These are phyloP conservation scores for Jamesozyma spencerorum DNA, from an alignment of 805 yeast genomes.

Conservation along the genomic window DNA sequence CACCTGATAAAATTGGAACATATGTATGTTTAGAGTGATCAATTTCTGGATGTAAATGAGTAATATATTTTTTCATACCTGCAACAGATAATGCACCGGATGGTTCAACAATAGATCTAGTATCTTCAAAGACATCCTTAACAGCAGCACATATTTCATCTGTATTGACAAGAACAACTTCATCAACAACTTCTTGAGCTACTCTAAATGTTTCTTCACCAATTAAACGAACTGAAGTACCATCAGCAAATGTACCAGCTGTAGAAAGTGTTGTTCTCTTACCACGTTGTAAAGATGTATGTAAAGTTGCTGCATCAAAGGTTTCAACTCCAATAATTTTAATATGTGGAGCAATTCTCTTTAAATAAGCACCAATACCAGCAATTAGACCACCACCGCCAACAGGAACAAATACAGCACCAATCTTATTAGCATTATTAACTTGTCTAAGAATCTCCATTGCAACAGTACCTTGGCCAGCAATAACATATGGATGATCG, in stretches of 20 bases:
- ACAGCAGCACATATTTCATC: constrained; percentile 97
- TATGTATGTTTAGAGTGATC: constrained; percentile 65
- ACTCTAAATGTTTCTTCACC: constrained; percentile 91
- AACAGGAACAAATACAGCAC: constrained; percentile 83
- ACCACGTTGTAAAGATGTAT: constrained; percentile 52
- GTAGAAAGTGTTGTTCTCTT: constrained; percentile 46
- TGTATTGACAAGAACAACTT: constrained; percentile 71
- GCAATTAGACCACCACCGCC: constrained; percentile 97
- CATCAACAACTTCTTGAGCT: constrained; percentile 74
- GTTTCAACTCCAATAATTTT: constrained; percentile 95
- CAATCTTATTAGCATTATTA: constrained; percentile 50
- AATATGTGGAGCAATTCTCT: constrained; percentile 95
- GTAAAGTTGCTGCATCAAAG: constrained; percentile 87
- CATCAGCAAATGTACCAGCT: constrained; percentile 98
- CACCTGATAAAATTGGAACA: constrained; percentile 86
- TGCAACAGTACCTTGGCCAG: constrained; percentile 98
- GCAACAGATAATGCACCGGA: constrained; percentile 96
- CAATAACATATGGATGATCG: constrained; percentile 95
- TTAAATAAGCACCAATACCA: constrained; percentile 83
- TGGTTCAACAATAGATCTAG: constrained; percentile 90
- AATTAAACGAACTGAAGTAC: constrained; percentile 85
- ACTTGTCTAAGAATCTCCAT: constrained; percentile 86
- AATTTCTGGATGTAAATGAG: constrained; percentile 49
- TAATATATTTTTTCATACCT: constrained; percentile 77
- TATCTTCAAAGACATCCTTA: constrained; percentile 92